Evolutionary conservation across 1,284 basidiomycete genomes (phyloP).

Genomic region (Moniliophthora roreri): DNA sequence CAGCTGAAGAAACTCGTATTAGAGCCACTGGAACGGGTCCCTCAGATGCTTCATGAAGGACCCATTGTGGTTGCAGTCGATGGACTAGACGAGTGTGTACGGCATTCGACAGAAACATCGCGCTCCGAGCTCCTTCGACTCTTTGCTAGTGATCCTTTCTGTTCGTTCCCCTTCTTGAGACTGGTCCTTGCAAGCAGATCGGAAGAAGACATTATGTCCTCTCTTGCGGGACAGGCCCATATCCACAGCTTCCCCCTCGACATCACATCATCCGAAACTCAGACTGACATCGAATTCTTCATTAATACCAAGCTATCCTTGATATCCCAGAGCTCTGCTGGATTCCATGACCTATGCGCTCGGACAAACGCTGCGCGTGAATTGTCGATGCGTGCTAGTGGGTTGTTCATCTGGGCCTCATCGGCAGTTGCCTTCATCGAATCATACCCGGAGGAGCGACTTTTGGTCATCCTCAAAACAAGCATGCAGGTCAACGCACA

Average conservation of each 20-base stretch:
- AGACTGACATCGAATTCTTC: constrained; percentile 4
- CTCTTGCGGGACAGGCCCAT: neutral
- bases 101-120: neutral
- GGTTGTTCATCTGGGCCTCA: constrained; percentile 11
- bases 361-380: neutral
- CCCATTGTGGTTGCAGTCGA: constrained; percentile 5
- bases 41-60: neutral
- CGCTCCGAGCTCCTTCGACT: neutral
- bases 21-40: neutral
- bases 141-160: neutral
- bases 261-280: neutral
- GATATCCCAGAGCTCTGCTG: neutral
- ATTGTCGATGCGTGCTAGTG: constrained; percentile 4
- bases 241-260: constrained; percentile 4
- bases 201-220: neutral
- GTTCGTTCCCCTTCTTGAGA: constrained; percentile 4
- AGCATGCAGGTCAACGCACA: neutral
- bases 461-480: neutral
- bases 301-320: neutral
- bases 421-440: neutral
- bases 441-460: neutral
- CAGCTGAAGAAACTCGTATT: constrained; percentile 5
- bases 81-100: constrained; percentile 8
- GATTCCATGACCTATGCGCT: neutral
- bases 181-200: constrained; percentile 7